Percentiles rank a stretch among this genome's conserved stretches.
Evolutionary conservation across 345 rosid genomes (phyloP).

Genomic region (Populus pruinosa): DNA sequence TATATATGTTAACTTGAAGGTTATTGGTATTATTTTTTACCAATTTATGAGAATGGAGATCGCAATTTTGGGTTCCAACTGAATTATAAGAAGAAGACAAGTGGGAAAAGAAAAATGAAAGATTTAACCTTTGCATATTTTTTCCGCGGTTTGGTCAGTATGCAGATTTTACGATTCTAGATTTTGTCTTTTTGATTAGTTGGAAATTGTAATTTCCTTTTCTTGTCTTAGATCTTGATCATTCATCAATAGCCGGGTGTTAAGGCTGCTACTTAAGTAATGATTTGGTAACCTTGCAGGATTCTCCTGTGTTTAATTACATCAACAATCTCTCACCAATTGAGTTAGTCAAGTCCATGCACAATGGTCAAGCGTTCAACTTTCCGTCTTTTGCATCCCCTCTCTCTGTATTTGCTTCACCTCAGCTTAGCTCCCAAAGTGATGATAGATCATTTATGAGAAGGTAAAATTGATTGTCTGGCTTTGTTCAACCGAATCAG

Average conservation of each 20-base stretch:
- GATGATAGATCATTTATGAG: slow-evolving; percentile 41
- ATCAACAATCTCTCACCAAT: slow-evolving; percentile 62
- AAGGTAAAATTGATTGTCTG: slow-evolving; percentile 33
- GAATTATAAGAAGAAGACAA: not conserved
- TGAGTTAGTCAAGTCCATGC: slow-evolving; percentile 40
- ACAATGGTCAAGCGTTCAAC: slow-evolving; percentile 28
- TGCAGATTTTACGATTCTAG: not conserved
- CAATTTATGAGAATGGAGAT: not conserved
- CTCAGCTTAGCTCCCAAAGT: slow-evolving; percentile 33
- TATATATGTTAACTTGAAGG: not conserved
- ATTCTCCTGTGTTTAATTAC: slow-evolving; percentile 68
- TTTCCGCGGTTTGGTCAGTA: not conserved
- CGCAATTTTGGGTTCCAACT: not conserved
- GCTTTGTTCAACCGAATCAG: not conserved
- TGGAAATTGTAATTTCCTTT: not conserved
- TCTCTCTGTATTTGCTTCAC: slow-evolving; percentile 45
- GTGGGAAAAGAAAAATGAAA: not conserved
- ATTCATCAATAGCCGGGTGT: not conserved
- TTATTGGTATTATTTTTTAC: not conserved
- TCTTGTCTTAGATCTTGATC: not conserved
- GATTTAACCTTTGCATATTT: not conserved
- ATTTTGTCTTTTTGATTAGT: not conserved
- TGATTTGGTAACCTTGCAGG: slow-evolving; percentile 36
- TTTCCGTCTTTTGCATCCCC: slow-evolving; percentile 48
- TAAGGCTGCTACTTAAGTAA: not conserved